These are phyloP conservation scores for Xylariomycetidae sp. DNA, from an alignment of 2,329 filamentous ascomycete species.

Conservation along the genomic window DNA sequence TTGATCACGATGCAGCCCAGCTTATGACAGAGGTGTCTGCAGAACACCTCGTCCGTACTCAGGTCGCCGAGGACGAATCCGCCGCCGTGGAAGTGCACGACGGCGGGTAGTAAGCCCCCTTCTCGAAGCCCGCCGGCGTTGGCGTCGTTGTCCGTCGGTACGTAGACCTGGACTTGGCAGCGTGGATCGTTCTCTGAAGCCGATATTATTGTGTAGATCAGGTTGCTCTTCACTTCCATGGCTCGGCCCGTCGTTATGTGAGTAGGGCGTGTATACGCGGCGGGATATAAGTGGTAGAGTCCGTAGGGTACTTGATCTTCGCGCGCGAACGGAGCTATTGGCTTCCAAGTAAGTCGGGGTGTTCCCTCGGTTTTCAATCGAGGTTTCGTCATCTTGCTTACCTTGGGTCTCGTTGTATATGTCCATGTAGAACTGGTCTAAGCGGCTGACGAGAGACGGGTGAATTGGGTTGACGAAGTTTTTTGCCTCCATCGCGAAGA, in stretches of 20 bases:
- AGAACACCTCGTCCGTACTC: slow-evolving; percentile 44
- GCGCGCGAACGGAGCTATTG: slow-evolving; percentile 20
- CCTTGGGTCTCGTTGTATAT: slow-evolving; percentile 37
- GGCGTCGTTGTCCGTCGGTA: slow-evolving; percentile 30
- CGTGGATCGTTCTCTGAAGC: slow-evolving; percentile 16
- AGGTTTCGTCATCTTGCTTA: no score
- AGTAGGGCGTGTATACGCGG: slow-evolving; percentile 20
- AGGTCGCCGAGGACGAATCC: slow-evolving; percentile 47
- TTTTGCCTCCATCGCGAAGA: no score
- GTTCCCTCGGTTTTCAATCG: no score
- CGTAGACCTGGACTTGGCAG: slow-evolving; percentile 39
- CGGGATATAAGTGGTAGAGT: slow-evolving; percentile 18
- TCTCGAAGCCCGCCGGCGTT: slow-evolving; percentile 10
- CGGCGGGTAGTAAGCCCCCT: slow-evolving; percentile 38
- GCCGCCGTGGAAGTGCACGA: slow-evolving; percentile 46
- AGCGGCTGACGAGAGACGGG: slow-evolving; percentile 38
- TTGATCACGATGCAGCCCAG: slow-evolving; percentile 43
- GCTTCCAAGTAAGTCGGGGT: no score
- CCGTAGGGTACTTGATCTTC: slow-evolving; percentile 25
- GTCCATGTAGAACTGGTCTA: slow-evolving; percentile 42
- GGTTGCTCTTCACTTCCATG: slow-evolving; percentile 18
- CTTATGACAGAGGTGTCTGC: slow-evolving; percentile 40
- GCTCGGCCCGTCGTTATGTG: slow-evolving; percentile 11
- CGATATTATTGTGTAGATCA: slow-evolving; percentile 14
- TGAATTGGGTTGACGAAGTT: slow-evolving; percentile 45